Conservation (phyloP, 176 grass and related monocot species). For the Eragrostis curvula region DNA sequence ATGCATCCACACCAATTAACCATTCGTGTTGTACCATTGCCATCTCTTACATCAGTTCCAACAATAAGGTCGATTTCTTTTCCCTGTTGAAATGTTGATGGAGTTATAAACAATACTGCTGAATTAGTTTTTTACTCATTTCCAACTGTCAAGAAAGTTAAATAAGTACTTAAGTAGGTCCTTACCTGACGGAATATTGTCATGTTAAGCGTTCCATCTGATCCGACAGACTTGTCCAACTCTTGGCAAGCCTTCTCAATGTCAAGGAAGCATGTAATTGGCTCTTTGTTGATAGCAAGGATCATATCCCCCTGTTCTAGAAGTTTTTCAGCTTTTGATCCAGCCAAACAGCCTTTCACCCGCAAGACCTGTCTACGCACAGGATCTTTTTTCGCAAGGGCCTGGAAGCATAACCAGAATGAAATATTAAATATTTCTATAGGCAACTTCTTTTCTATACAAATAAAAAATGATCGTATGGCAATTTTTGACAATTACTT, state of each 20-base stretch:
- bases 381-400: slow-evolving; percentile 94
- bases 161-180: not conserved
- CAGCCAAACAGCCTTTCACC: slow-evolving; percentile 98
- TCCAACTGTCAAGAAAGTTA: slow-evolving; percentile 23
- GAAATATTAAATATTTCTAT: slow-evolving; percentile 35
- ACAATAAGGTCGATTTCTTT: slow-evolving; percentile 87
- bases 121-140: slow-evolving; percentile 37
- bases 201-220: slow-evolving; percentile 76
- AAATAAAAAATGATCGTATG: not conserved
- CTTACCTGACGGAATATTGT: slow-evolving; percentile 98
- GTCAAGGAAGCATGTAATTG: slow-evolving; percentile 92
- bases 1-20: slow-evolving; percentile 98
- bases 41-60: slow-evolving; percentile 96
- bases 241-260: slow-evolving; percentile 92
- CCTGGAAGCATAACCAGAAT: slow-evolving; percentile 50
- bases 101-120: slow-evolving; percentile 32
- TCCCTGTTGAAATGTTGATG: slow-evolving; percentile 61
- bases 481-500: slow-evolving; percentile 7
- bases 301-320: slow-evolving; percentile 99
- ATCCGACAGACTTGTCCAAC: slow-evolving; percentile 57
- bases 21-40: slow-evolving; percentile 92
- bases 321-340: slow-evolving; percentile 94
- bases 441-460: not conserved
- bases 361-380: slow-evolving; percentile 93
- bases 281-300: slow-evolving; percentile 92